Evolutionary conservation across 2,329 filamentous ascomycete genomes (phyloP).

Genomic region (Periconia sp.): DNA sequence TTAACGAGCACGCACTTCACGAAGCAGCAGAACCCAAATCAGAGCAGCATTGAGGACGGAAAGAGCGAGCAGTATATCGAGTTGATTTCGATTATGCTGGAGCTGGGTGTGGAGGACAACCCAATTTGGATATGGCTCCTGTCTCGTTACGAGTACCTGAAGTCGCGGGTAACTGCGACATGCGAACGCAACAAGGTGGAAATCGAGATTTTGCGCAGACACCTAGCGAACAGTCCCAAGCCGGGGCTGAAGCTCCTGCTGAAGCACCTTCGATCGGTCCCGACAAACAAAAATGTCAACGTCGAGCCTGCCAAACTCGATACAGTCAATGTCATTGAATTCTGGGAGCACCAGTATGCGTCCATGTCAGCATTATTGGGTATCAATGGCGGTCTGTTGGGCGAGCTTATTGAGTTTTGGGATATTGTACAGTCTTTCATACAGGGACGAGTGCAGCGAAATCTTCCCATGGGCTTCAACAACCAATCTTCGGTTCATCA

Average conservation of each 20-base stretch:
- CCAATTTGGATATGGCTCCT: constrained; percentile 96
- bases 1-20: constrained; percentile 67
- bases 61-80: constrained; percentile 86
- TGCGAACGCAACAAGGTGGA: constrained; percentile 89
- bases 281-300: constrained; percentile 63
- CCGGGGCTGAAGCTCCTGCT: constrained; percentile 71
- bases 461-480: constrained; percentile 77
- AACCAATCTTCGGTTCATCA: constrained; percentile 82
- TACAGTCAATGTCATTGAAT: constrained; percentile 75
- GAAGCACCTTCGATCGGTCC: constrained; percentile 73
- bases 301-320: constrained; percentile 66
- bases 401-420: constrained; percentile 92
- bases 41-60: constrained; percentile 46
- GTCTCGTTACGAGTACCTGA: constrained; percentile 86
- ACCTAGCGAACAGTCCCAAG: constrained; percentile 73
- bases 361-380: constrained; percentile 77
- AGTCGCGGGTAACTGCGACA: constrained; percentile 76
- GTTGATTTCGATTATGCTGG: constrained; percentile 83
- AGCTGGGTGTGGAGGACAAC: constrained; percentile 92
- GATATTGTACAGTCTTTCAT: constrained; percentile 89
- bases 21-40: constrained; percentile 45
- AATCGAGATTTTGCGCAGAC: constrained; percentile 84
- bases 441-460: constrained; percentile 77
- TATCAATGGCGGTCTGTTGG: constrained; percentile 73
- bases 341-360: constrained; percentile 86